Base-by-base conservation (phyloP, 169 alveolate species). In the Eimeria tenella region DNA sequence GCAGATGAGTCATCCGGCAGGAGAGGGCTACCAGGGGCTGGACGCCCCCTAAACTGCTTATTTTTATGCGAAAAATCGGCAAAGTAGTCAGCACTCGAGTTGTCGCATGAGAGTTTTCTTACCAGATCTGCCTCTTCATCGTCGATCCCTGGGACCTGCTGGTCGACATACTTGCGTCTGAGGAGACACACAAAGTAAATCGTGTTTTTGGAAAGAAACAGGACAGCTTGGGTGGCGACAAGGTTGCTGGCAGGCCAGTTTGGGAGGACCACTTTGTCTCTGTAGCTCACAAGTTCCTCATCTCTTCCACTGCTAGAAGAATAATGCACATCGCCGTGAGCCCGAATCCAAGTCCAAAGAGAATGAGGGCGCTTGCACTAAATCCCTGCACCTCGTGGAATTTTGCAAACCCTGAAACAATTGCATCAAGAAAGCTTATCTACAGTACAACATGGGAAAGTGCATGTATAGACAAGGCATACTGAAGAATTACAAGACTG, bases 341-440 rank as follows among this genome's bases (percentile, higher is more conserved):
- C 50, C 94, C 94, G 88, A 96, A 95, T 23, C 97, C 97, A 23
- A 92, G 75, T 68, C 93, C 62, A 74, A 96, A 96, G 68, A 96
- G 95, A n/a, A 94, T 49, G 21, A 95, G 94, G 55, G 97, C 96
- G 60, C 95, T 93, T 21, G 93, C 94, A 81, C 96, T 96, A 75
- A 95, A 97, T 23, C 97, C 97, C 71, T 97, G 96, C 75, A 96
- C 94, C 82, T 97, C 98, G 87, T 97, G 97, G 79, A 97, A 97
- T 92, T 97, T 97, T 23, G 97, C 97, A 82, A 97, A 91, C 4
- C 96, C 95, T 93, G 82, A 11, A 68, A 4, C 63, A 21, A 31
- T 31, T 0, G 42, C 2, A 31, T 31, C 42, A 0, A 31, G 42
- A 31, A 31, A 31, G 42, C 42, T 31, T 2, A 31, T 31, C 42